Evolutionary conservation across 176 grass and related monocot genomes (phyloP).

Genomic region (Oryza officinalis): DNA sequence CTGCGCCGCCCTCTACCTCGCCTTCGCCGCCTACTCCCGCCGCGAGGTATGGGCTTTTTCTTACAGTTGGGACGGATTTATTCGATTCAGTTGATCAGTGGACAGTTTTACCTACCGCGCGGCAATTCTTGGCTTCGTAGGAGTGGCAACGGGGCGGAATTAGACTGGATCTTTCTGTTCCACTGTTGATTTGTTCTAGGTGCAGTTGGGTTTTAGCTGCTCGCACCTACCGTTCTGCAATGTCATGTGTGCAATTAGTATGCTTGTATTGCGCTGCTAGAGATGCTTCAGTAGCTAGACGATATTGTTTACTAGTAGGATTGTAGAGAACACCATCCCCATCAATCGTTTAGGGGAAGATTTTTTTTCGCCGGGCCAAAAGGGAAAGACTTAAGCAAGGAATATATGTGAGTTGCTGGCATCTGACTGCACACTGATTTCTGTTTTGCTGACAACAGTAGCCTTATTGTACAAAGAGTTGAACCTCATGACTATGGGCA

Average conservation of each 20-base stretch:
- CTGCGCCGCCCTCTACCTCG: conserved; percentile 45
- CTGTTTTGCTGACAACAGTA: neutral
- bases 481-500: neutral
- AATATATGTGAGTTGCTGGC: neutral
- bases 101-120: neutral
- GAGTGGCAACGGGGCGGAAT: neutral
- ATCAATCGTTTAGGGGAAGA: neutral
- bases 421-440: neutral
- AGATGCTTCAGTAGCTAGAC: neutral
- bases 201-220: neutral
- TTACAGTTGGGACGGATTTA: neutral
- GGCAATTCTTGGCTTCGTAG: neutral
- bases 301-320: neutral
- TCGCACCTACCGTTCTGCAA: neutral
- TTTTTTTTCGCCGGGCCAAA: no score
- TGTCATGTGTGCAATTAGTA: neutral
- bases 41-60: conserved; percentile 38
- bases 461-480: neutral
- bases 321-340: neutral
- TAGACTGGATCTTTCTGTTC: conserved; percentile 28
- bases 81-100: neutral
- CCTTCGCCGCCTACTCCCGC: conserved; percentile 51
- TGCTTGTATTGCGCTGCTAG: neutral
- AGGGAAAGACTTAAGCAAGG: neutral
- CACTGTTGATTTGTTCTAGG: neutral